Evolutionary conservation across 2,329 filamentous ascomycete genomes (phyloP), one percentile per base, ranked within the genome.

Genomic region (Fusarium armeniacum): DNA sequence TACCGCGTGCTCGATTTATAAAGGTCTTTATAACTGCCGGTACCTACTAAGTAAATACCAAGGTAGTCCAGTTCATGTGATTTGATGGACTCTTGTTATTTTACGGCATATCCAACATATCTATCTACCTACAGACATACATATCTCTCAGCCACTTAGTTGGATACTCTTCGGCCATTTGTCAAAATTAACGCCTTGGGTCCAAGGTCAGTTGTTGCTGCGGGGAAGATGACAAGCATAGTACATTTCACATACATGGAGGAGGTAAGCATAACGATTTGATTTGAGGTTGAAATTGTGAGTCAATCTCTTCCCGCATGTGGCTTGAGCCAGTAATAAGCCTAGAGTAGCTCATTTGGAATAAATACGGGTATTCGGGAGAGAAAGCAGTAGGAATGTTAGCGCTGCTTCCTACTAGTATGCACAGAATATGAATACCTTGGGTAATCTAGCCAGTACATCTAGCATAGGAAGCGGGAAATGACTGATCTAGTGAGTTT

Each of bases 221-320:
- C 62, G 62, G 67, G 67, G 67, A 67, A 67, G 32, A 59, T 58
- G 58, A 49, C 63, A 46, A 45, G 59, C 54, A 67, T 67, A 15
- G 41, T 32, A 18, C 41, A 30, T 15, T 45, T 45, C 28, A 40
- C 24, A 22, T 36, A 45, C 52, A 49, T 58, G 40, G 38, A 67
- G 61, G 51, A 69, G 57, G 62, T 46, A 32, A 50, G 62, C 36
- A 33, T 22, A 18, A 24, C 53, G 47, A 58, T 55, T 43, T 53
- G 52, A 67, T 62, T 67, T 57, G 62, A 56, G 44, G 40, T 65
- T 66, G 13, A 18, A 22, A 44, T 26, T 46, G 47, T 62, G 35
- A 40, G 56, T 62, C 66, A 69, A 62, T 69, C 61, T 22, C 47
- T 26, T 45, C 28, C 16, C 43, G 59, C 51, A 69, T 45, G 45